These are phyloP conservation scores for Ambrosiella xylebori DNA, from an alignment of 2,329 filamentous ascomycete species.

Conservation along the genomic window DNA sequence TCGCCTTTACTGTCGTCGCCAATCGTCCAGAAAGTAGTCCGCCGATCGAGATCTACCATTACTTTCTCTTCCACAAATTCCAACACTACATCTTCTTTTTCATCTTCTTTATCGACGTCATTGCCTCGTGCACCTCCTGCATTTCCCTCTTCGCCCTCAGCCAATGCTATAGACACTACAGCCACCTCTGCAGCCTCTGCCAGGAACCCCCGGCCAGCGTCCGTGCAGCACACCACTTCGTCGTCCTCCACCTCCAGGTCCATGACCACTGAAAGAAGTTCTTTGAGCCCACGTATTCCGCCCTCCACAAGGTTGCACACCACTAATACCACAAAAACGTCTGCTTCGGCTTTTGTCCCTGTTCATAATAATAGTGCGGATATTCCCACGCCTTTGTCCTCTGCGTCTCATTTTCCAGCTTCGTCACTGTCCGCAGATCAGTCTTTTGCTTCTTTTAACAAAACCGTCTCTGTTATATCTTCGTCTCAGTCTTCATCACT, in stretches of 20 bases:
- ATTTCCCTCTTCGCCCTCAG: not conserved
- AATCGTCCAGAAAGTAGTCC: too few species aligned
- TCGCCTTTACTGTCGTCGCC: not conserved
- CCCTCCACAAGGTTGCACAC: not conserved
- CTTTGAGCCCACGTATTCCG: constrained; percentile 1
- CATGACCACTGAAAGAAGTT: constrained; percentile 1
- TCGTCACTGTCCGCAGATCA: not conserved
- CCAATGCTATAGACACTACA: not conserved
- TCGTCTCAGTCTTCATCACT: not conserved
- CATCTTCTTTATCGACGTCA: not conserved
- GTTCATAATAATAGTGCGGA: not conserved
- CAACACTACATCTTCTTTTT: not conserved
- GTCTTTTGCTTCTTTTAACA: constrained; percentile 1
- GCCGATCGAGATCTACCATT: not conserved
- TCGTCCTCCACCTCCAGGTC: not conserved
- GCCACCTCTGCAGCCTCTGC: not conserved
- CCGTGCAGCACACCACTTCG: not conserved
- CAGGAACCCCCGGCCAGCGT: not conserved
- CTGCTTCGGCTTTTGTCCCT: not conserved
- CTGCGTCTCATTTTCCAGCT: not conserved
- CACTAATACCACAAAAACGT: not conserved
- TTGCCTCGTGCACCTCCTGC: not conserved
- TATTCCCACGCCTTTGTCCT: not conserved
- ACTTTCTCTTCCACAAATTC: not conserved
- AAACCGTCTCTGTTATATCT: not conserved